phyloP scores from a whole-genome alignment of 371 early-diverging fungal species.

The Smittium culicis region DNA sequence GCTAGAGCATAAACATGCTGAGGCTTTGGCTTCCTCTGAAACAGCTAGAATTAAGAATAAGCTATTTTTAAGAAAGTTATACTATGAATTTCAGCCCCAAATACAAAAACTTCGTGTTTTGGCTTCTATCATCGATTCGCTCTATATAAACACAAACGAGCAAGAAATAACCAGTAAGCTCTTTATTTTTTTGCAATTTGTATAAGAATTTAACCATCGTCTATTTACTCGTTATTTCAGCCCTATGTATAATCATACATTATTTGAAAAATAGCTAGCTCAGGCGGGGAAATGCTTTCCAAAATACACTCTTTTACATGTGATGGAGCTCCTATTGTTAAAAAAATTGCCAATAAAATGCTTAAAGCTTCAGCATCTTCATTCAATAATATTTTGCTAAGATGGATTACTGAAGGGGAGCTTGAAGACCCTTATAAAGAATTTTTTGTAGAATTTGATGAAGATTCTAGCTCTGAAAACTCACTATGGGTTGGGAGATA shows the following conservation, averaged over 20 bases:
- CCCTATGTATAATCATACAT: no score
- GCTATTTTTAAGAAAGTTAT: constrained; percentile 63
- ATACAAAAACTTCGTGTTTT: constrained; percentile 56
- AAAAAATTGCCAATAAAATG: constrained; percentile 59
- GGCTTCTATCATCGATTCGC: constrained; percentile 43
- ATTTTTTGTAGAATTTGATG: constrained; percentile 57
- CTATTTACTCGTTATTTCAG: constrained; percentile 21
- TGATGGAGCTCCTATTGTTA: constrained; percentile 81
- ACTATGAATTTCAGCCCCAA: constrained; percentile 75
- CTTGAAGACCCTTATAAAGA: constrained; percentile 84
- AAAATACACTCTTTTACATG: constrained; percentile 62
- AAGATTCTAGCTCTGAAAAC: constrained; percentile 7
- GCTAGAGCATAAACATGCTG: constrained; percentile 62
- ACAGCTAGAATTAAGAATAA: constrained; percentile 34
- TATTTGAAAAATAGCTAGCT: no score
- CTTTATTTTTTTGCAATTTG: not conserved
- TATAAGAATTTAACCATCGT: constrained; percentile 12
- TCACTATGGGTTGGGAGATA: constrained; percentile 64
- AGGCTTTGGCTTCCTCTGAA: constrained; percentile 24
- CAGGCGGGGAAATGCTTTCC: constrained; percentile 71
- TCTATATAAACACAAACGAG: constrained; percentile 1
- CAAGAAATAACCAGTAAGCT: not conserved
- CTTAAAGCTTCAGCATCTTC: constrained; percentile 67
- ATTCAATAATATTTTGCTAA: constrained; percentile 72
- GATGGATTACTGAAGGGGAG: constrained; percentile 93